phyloP scores from a whole-genome alignment of 2,329 filamentous ascomycete genomes.

The Colletotrichum limetticola region DNA sequence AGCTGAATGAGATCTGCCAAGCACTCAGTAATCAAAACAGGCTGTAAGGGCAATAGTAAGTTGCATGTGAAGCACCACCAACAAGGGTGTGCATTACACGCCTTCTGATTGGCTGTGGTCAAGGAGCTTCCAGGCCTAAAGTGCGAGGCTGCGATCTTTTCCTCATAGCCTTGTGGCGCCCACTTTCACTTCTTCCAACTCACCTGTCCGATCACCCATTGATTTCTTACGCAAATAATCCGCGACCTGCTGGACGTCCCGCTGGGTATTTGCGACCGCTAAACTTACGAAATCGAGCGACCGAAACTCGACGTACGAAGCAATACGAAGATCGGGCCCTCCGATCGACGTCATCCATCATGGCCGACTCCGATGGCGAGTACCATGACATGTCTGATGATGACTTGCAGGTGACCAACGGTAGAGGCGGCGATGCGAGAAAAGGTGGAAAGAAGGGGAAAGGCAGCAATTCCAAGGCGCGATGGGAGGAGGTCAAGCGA shows the following conservation, averaged over 20 bases:
- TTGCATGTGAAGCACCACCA: background rate
- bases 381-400: conserved; percentile 75
- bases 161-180: conserved; percentile 20
- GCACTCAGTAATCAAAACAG: background rate
- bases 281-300: background rate
- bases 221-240: background rate
- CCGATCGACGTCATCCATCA: conserved; percentile 44
- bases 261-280: background rate
- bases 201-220: background rate
- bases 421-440: background rate
- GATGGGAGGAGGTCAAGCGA: conserved; percentile 74
- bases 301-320: background rate
- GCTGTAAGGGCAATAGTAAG: background rate
- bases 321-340: background rate
- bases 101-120: conserved; percentile 13
- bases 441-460: conserved; percentile 41
- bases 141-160: conserved; percentile 30
- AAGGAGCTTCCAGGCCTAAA: background rate
- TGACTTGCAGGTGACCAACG: conserved; percentile 61
- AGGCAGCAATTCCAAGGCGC: conserved; percentile 58
- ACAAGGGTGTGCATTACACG: background rate
- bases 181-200: background rate
- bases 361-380: conserved; percentile 81
- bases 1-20: background rate
- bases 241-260: background rate